These are phyloP conservation scores for Lycium barbarum DNA, from an alignment of 257 asterid species.

Conservation along the genomic window DNA sequence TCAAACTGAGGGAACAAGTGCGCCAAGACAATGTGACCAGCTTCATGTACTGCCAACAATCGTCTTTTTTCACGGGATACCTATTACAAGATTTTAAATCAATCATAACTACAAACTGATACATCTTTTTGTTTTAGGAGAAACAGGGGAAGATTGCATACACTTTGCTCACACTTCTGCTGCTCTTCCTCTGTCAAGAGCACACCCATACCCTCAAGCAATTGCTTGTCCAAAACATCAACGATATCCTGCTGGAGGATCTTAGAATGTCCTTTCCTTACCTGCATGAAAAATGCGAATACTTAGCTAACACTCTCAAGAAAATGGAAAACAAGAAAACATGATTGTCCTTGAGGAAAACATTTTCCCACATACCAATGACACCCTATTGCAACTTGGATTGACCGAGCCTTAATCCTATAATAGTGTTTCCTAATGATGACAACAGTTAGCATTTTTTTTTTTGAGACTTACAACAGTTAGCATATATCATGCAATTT, in stretches of 20 bases:
- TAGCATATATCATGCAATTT: neutral
- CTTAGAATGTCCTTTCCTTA: slow-evolving; percentile 82
- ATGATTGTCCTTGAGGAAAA: neutral
- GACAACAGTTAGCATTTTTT: slow-evolving; percentile 9
- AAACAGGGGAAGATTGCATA: slow-evolving; percentile 48
- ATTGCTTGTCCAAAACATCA: slow-evolving; percentile 95
- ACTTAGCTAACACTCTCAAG: slow-evolving; percentile 20
- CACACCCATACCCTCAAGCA: slow-evolving; percentile 99
- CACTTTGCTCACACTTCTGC: slow-evolving; percentile 87
- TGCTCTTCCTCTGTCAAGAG: slow-evolving; percentile 99
- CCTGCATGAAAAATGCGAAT: slow-evolving; percentile 51
- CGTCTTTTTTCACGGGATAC: slow-evolving; percentile 79
- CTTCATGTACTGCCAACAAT: slow-evolving; percentile 96
- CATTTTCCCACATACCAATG: neutral
- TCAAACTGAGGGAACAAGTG: slow-evolving; percentile 94
- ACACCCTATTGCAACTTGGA: slow-evolving; percentile 18
- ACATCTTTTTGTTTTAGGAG: slow-evolving; percentile 28
- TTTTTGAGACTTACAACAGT: too few species aligned
- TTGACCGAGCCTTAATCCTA: neutral
- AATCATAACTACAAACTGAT: slow-evolving; percentile 25
- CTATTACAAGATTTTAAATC: slow-evolving; percentile 41
- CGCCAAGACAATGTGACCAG: slow-evolving; percentile 96
- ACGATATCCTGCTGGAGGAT: slow-evolving; percentile 85
- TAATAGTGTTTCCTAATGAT: neutral
- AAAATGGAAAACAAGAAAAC: slow-evolving; percentile 14